These are phyloP conservation scores for Trypethelium eluteriae DNA, from an alignment of 495 filamentous ascomycete species.

Conservation along the genomic window DNA sequence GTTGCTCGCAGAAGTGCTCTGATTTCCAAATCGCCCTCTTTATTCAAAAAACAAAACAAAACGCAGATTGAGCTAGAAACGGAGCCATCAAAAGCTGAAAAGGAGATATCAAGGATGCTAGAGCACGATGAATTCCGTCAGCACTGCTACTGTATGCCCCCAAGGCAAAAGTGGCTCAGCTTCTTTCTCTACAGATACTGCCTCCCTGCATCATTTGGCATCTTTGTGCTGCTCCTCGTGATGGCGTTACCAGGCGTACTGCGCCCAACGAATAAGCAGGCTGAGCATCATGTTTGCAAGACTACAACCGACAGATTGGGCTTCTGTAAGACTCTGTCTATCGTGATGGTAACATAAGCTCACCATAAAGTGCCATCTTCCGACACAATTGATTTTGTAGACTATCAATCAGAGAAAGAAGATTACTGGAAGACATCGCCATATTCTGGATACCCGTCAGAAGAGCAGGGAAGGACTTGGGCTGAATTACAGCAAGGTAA, in stretches of 20 bases:
- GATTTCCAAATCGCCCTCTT: neutral
- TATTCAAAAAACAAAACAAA: neutral
- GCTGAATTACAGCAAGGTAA: neutral
- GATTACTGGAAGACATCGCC: neutral
- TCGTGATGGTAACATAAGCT: neutral
- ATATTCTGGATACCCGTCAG: neutral
- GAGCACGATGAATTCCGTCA: neutral
- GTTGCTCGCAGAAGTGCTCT: neutral
- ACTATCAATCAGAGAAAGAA: neutral
- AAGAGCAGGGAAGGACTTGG: neutral
- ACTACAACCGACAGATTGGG: neutral
- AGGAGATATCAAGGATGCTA: neutral
- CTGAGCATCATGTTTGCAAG: neutral
- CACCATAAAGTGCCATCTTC: conserved; percentile 1
- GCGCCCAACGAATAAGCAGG: neutral
- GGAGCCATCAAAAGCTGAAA: neutral
- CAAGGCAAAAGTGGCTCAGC: neutral
- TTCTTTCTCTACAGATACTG: neutral
- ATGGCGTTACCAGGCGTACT: neutral
- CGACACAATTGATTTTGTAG: neutral
- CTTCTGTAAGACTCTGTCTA: neutral
- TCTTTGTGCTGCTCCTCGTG: neutral
- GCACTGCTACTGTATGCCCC: neutral
- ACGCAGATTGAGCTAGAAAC: neutral
- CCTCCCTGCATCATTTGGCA: neutral